These are phyloP conservation scores for Blastomyces gilchristii DNA, from an alignment of 2,329 filamentous ascomycete species.

Conservation along the genomic window DNA sequence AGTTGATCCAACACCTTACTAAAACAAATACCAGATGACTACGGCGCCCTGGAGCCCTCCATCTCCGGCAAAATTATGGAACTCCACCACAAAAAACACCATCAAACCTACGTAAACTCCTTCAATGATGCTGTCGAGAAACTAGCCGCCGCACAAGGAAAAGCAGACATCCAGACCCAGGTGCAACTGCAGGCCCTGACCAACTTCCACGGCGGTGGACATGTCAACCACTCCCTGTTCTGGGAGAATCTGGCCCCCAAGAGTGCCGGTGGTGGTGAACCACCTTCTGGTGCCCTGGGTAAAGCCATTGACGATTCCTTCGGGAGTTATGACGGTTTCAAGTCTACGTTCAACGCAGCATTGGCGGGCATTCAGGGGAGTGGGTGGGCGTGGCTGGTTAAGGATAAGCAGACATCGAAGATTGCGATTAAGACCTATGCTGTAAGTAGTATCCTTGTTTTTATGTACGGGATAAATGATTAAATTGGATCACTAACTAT, in stretches of 20 bases:
- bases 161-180: constrained; percentile 46
- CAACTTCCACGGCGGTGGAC: constrained; percentile 56
- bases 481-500: background rate
- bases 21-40: constrained; percentile 59
- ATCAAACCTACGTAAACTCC: constrained; percentile 85
- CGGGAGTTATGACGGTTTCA: constrained; percentile 49
- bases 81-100: constrained; percentile 88
- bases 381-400: constrained; percentile 55
- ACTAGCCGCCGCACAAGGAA: constrained; percentile 48
- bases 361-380: constrained; percentile 56
- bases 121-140: constrained; percentile 73
- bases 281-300: constrained; percentile 47
- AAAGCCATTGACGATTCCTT: constrained; percentile 51
- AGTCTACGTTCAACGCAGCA: constrained; percentile 54
- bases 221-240: constrained; percentile 55
- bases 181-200: constrained; percentile 51
- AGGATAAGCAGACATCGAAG: constrained; percentile 50
- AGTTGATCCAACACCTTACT: background rate
- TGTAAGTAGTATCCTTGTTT: constrained; percentile 26
- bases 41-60: constrained; percentile 77
- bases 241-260: constrained; percentile 59
- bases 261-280: constrained; percentile 52
- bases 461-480: background rate
- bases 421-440: constrained; percentile 55
- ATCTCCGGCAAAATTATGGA: constrained; percentile 93